phyloP scores from a whole-genome alignment of 2,329 filamentous ascomycete genomes.

The Penicillium sp. region DNA sequence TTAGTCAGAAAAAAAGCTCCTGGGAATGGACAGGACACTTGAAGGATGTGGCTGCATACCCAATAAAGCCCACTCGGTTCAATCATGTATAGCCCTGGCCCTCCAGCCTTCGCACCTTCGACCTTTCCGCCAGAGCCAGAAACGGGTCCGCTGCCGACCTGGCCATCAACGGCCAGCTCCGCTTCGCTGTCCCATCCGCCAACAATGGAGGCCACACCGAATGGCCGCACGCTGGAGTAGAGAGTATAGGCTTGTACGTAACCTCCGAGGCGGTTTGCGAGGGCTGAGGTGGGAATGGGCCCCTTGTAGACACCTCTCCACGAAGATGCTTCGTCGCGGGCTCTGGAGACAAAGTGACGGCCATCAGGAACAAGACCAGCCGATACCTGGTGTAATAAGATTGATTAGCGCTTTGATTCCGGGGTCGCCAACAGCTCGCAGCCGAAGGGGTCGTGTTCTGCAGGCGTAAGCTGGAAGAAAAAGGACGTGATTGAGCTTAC shows the following conservation, averaged over 20 bases:
- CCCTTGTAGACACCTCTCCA: conserved; percentile 95
- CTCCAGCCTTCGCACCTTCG: conserved; percentile 72
- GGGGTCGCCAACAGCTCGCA: too few species aligned
- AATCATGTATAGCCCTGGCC: conserved; percentile 96
- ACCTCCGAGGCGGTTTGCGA: conserved; percentile 88
- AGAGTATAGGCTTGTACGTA: conserved; percentile 98
- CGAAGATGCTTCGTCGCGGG: conserved; percentile 84
- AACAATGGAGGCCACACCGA: conserved; percentile 92
- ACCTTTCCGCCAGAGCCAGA: conserved; percentile 82
- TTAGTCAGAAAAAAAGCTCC: conserved; percentile 21
- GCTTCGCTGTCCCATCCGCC: conserved; percentile 89
- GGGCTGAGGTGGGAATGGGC: conserved; percentile 81
- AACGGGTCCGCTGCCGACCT: conserved; percentile 77
- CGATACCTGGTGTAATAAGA: conserved; percentile 63
- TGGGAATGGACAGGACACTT: background rate
- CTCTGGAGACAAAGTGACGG: conserved; percentile 88
- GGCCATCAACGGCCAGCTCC: conserved; percentile 80
- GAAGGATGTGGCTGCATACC: conserved; percentile 48
- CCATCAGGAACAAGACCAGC: conserved; percentile 93
- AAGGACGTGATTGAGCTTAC: conserved; percentile 54
- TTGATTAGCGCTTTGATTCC: background rate
- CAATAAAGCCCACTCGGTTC: conserved; percentile 96
- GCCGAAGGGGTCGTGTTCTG: too few species aligned
- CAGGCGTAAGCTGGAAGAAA: too few species aligned
- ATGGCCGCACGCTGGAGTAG: conserved; percentile 93